A percentile compares a stretch with the other conserved stretches of the same genome.
phyloP scores from a whole-genome alignment of 2,329 filamentous ascomycete genomes.

The Hypoxylon sp. region DNA sequence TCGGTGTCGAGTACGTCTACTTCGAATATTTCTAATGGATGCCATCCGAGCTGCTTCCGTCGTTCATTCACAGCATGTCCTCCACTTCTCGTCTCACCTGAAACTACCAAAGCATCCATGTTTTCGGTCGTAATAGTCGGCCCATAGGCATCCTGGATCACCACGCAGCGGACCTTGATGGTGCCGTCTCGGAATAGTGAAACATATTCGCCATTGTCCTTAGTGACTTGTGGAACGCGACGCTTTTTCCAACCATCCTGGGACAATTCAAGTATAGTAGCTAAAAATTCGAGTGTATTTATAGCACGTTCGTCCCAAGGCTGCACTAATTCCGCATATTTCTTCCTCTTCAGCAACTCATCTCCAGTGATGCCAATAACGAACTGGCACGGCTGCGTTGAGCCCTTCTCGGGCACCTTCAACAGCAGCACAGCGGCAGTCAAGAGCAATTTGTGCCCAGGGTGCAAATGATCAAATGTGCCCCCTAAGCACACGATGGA shows the following conservation, averaged over 20 bases:
- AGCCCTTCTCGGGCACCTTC: conserved; percentile 62
- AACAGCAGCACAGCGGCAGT: conserved; percentile 86
- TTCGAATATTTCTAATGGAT: conserved; percentile 82
- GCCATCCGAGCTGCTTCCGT: conserved; percentile 82
- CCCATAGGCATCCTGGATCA: conserved; percentile 90
- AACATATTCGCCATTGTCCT: conserved; percentile 62
- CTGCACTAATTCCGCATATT: conserved; percentile 84
- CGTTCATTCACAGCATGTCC: conserved; percentile 90
- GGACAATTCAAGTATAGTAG: conserved; percentile 68
- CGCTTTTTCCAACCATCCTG: conserved; percentile 62
- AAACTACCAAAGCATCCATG: conserved; percentile 87
- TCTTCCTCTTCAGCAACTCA: conserved; percentile 88
- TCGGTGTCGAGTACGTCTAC: conserved; percentile 87
- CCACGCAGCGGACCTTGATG: conserved; percentile 81
- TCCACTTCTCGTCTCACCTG: conserved; percentile 87
- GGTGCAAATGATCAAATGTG: conserved; percentile 96
- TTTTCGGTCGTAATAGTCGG: conserved; percentile 87
- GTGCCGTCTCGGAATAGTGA: conserved; percentile 71
- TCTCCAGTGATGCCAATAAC: conserved; percentile 92
- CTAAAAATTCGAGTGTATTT: conserved; percentile 80
- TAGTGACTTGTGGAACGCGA: conserved; percentile 55
- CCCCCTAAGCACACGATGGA: conserved; percentile 85
- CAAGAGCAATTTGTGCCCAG: conserved; percentile 94
- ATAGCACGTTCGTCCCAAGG: conserved; percentile 82
- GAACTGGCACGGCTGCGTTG: conserved; percentile 67